These are phyloP conservation scores for grape (Vitis vinifera) DNA, from an alignment of 164 flowering plant species.

Conservation along the genomic window DNA sequence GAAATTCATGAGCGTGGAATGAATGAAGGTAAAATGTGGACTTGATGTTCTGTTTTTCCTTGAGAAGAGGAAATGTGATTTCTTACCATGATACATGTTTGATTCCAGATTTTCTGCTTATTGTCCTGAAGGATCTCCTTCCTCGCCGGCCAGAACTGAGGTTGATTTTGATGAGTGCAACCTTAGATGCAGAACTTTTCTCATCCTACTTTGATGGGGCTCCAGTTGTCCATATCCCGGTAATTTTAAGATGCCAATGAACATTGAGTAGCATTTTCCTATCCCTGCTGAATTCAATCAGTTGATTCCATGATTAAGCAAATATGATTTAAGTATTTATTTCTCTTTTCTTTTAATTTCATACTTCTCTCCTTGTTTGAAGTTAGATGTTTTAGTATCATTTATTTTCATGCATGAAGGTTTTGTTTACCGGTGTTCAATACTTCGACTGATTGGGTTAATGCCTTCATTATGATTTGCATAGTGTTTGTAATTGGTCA, in stretches of 20 bases:
- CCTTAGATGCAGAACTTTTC: conserved; percentile 83
- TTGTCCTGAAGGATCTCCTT: conserved; percentile 82
- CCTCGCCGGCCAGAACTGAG: conserved; percentile 78
- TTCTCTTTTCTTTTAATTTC: too few species aligned
- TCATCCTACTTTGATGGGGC: conserved; percentile 83
- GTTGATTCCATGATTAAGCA: neutral
- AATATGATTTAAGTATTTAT: neutral
- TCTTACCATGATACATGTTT: conserved; percentile 21
- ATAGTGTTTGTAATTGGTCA: too few species aligned
- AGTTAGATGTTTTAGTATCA: neutral
- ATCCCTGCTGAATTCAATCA: neutral
- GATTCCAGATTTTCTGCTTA: conserved; percentile 78
- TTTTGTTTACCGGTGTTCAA: neutral
- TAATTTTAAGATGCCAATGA: conserved; percentile 33
- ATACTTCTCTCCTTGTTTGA: neutral
- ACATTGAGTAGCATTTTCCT: neutral
- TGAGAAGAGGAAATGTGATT: conserved; percentile 4
- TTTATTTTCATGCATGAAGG: neutral
- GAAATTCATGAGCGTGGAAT: conserved; percentile 99
- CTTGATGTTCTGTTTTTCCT: conserved; percentile 7
- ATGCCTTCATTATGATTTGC: too few species aligned
- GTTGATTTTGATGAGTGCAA: conserved; percentile 93
- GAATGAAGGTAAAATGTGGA: conserved; percentile 77
- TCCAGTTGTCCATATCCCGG: conserved; percentile 72
- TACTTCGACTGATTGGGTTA: too few species aligned